These are phyloP conservation scores for Xylariaceae sp. DNA, from an alignment of 2,329 filamentous ascomycete species.

Conservation along the genomic window DNA sequence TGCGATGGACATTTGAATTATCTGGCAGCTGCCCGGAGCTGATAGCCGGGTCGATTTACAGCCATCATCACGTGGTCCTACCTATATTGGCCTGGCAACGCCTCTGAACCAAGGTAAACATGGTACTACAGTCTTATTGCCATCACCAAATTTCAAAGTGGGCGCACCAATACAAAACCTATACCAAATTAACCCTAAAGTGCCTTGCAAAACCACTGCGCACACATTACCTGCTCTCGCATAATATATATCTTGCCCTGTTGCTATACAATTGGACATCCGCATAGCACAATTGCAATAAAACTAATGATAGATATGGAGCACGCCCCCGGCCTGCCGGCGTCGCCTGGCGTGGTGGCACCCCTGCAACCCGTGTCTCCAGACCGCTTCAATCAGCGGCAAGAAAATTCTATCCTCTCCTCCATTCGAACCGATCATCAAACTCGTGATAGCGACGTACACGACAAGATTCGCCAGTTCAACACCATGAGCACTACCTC, in stretches of 20 bases:
- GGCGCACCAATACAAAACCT: background rate
- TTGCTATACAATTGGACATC: background rate
- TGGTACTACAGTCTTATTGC: background rate
- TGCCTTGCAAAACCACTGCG: background rate
- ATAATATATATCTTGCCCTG: conserved; percentile 1
- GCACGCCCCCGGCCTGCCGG: conserved; percentile 25
- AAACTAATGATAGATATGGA: conserved; percentile 31
- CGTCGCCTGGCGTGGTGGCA: conserved; percentile 29
- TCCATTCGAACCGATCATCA: conserved; percentile 20
- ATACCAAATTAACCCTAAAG: background rate
- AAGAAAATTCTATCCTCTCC: conserved; percentile 22
- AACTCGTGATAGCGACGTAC: conserved; percentile 37
- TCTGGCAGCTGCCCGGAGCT: no score
- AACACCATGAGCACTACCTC: conserved; percentile 32
- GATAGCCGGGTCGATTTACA: background rate
- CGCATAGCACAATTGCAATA: conserved; percentile 1
- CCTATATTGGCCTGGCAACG: conserved; percentile 23
- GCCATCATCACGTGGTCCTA: conserved; percentile 11
- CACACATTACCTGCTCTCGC: background rate
- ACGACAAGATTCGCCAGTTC: conserved; percentile 41
- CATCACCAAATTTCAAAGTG: conserved; percentile 5
- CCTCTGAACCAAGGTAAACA: conserved; percentile 19
- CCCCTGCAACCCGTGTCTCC: conserved; percentile 35
- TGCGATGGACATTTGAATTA: no score
- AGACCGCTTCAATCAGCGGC: conserved; percentile 38